Percentiles rank a stretch among this genome's conserved stretches.
Conservation (phyloP, 2,329 filamentous ascomycete species). For the Tolypocladium album region DNA sequence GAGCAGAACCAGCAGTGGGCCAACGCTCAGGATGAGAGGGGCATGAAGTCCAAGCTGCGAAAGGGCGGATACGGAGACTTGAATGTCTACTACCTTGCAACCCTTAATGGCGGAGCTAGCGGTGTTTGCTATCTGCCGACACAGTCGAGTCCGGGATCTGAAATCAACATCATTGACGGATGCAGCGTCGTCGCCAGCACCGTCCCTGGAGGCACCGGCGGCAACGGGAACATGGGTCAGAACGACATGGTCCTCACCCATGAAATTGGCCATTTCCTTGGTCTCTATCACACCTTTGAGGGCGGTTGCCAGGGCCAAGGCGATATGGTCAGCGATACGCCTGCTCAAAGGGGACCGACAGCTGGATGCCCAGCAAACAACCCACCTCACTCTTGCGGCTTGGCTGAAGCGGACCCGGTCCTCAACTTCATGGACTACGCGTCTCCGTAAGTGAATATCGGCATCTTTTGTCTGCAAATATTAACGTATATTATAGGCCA, state of each 20-base stretch:
- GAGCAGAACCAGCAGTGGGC: not conserved
- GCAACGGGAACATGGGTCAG: not conserved
- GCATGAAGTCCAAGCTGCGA: not conserved
- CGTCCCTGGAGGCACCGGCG: not conserved
- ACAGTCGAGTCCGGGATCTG: not conserved
- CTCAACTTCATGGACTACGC: not conserved
- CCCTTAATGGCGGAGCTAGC: not conserved
- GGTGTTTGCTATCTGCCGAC: not conserved
- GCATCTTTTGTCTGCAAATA: not conserved
- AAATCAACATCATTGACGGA: not conserved
- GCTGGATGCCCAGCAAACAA: not conserved
- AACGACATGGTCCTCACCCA: not conserved
- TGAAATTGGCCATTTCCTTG: not conserved
- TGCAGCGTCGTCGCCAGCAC: not conserved
- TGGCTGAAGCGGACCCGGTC: not conserved
- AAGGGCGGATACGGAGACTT: not conserved
- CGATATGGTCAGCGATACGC: not conserved
- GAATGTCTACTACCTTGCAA: not conserved
- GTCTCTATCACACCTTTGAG: not conserved
- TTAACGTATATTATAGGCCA: not conserved
- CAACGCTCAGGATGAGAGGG: not conserved
- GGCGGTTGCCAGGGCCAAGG: not conserved
- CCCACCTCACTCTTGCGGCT: not conserved
- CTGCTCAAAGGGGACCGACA: not conserved
- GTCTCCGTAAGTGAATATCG: not conserved